Conservation (phyloP, 306 rosid species). For the Rosa rugosa region DNA sequence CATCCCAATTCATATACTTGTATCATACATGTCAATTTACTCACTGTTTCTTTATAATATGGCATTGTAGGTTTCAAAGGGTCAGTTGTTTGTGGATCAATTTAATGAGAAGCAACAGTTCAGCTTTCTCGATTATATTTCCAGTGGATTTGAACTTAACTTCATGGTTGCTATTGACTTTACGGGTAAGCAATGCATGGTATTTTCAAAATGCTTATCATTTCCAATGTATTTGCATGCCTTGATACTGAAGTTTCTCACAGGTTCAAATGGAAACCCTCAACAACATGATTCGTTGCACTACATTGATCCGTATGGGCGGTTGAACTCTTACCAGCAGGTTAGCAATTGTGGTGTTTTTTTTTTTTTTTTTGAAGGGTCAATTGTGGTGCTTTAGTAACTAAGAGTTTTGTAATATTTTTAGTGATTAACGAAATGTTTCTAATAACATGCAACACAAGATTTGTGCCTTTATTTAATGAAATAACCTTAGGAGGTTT, state of each 20-base stretch:
- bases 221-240: constrained; percentile 2
- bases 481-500: background rate
- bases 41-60: constrained; percentile 15
- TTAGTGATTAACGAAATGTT: background rate
- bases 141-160: constrained; percentile 82
- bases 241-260: constrained; percentile 24
- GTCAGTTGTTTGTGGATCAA: constrained; percentile 77
- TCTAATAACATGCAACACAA: background rate
- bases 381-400: background rate
- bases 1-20: no score
- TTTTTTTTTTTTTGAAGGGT: background rate
- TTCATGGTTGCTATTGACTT: constrained; percentile 94
- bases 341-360: constrained; percentile 37
- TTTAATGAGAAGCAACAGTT: constrained; percentile 60
- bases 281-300: constrained; percentile 55
- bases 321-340: constrained; percentile 72
- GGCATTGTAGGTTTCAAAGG: constrained; percentile 54
- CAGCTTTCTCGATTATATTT: constrained; percentile 81
- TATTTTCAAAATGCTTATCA: background rate
- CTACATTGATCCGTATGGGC: constrained; percentile 57
- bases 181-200: constrained; percentile 49
- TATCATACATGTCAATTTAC: background rate
- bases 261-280: constrained; percentile 91
- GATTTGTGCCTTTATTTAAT: background rate
- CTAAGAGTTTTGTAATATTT: background rate